phyloP scores from a whole-genome alignment of 2,329 filamentous ascomycete genomes.

The Colletotrichum eleusines region DNA sequence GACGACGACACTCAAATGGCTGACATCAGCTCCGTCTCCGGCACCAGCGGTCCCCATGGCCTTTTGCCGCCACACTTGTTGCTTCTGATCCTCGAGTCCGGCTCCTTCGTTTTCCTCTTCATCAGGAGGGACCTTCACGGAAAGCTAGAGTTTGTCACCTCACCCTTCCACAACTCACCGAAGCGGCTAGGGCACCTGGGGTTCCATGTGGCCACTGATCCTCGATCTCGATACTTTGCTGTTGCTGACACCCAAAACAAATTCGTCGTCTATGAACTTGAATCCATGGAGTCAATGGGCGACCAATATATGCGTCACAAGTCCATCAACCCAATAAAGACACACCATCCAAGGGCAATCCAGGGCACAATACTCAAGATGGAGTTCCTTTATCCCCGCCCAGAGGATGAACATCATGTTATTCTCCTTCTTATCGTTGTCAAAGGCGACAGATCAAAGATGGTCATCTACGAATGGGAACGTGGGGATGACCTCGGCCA shows the following conservation, averaged over 20 bases:
- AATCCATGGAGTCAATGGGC: conserved; percentile 65
- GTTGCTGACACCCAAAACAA: conserved; percentile 77
- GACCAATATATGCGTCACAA: conserved; percentile 59
- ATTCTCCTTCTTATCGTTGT: conserved; percentile 78
- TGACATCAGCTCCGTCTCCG: conserved; percentile 45
- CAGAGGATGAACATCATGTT: conserved; percentile 75
- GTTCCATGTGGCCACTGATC: conserved; percentile 81
- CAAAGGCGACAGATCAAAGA: conserved; percentile 61
- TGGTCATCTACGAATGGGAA: conserved; percentile 73
- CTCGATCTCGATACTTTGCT: conserved; percentile 75
- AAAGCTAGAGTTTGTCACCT: conserved; percentile 70
- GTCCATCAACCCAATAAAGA: conserved; percentile 70
- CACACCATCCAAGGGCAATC: conserved; percentile 59
- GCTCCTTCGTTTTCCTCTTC: conserved; percentile 83
- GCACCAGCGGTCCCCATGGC: conserved; percentile 9
- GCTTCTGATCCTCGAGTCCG: conserved; percentile 79
- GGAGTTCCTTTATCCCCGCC: conserved; percentile 82
- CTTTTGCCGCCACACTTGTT: conserved; percentile 82
- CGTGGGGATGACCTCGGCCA: conserved; percentile 60
- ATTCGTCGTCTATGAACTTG: conserved; percentile 79
- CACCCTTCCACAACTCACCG: conserved; percentile 67
- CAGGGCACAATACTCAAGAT: conserved; percentile 85
- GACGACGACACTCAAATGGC: conserved; percentile 52
- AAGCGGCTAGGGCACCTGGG: conserved; percentile 66
- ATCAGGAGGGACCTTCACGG: conserved; percentile 61